Conservation (phyloP, 148 eudicot species). For the Rhododendron williamsianum region DNA sequence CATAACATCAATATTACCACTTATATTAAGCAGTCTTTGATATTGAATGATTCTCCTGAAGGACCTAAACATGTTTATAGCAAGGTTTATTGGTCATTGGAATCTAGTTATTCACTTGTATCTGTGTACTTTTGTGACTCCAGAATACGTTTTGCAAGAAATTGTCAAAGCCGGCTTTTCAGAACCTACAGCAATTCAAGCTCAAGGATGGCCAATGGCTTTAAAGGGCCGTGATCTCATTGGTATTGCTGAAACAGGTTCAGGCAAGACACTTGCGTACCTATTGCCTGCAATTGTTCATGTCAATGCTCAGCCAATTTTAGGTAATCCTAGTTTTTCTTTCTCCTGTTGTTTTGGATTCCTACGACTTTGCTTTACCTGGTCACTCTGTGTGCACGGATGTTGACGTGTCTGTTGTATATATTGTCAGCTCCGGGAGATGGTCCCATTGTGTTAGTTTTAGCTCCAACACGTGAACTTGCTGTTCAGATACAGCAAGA, state of each 20-base stretch:
- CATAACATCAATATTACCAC: not conserved
- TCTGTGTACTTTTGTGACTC: not conserved
- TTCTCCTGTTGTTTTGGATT: not conserved
- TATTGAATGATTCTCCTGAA: not conserved
- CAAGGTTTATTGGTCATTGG: not conserved
- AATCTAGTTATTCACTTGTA: not conserved
- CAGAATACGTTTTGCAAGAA: slow-evolving; percentile 94
- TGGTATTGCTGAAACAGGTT: slow-evolving; percentile 99
- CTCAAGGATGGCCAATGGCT: slow-evolving; percentile 99
- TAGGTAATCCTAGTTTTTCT: slow-evolving; percentile 41
- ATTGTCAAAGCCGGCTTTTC: slow-evolving; percentile 84
- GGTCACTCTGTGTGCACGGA: not conserved
- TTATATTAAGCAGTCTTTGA: not conserved
- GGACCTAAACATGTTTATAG: not conserved
- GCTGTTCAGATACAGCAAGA: slow-evolving; percentile 99
- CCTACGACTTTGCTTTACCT: not conserved
- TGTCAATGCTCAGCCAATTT: slow-evolving; percentile 95
- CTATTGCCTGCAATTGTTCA: slow-evolving; percentile 97
- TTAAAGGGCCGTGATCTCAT: slow-evolving; percentile 96
- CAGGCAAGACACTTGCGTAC: slow-evolving; percentile 97
- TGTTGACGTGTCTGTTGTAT: not conserved
- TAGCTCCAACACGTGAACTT: slow-evolving; percentile 98
- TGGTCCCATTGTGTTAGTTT: slow-evolving; percentile 93
- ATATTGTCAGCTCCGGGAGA: slow-evolving; percentile 62
- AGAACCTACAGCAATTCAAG: slow-evolving; percentile 98